Conservation (phyloP, 192 early-diverging fungal genomes). For the Kickxella alabastrina region DNA sequence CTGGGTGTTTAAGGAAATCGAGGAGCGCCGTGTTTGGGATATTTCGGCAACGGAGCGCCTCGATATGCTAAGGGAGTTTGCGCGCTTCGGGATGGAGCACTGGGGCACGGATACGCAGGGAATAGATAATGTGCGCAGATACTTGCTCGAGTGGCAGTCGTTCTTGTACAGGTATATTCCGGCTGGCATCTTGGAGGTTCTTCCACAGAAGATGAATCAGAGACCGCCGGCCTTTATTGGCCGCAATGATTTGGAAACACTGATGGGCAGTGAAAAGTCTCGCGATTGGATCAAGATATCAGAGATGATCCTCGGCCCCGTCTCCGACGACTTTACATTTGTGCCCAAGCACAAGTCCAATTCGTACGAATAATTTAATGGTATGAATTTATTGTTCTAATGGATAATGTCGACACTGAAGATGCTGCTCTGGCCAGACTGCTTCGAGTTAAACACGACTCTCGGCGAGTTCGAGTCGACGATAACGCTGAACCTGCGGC, state of each 20-base stretch:
- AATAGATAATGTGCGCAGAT: conserved; percentile 76
- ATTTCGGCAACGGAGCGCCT: conserved; percentile 86
- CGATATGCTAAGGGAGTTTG: conserved; percentile 82
- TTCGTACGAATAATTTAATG: conserved; percentile 55
- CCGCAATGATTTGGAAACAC: conserved; percentile 87
- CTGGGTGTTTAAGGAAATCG: conserved; percentile 95
- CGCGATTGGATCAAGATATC: conserved; percentile 91
- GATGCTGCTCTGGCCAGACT: conserved; percentile 5
- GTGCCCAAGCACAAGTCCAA: conserved; percentile 94
- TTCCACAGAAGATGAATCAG: conserved; percentile 90
- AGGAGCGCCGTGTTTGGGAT: conserved; percentile 81
- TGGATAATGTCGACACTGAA: conserved; percentile 23
- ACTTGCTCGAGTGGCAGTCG: conserved; percentile 77
- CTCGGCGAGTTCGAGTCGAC: conserved; percentile 20
- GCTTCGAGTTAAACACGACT: conserved; percentile 18
- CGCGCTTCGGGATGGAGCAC: conserved; percentile 84
- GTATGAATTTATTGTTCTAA: conserved; percentile 1
- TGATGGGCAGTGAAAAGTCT: conserved; percentile 78
- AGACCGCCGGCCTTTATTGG: conserved; percentile 82
- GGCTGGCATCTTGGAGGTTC: conserved; percentile 83
- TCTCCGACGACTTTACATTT: conserved; percentile 82
- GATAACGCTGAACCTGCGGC: conserved; percentile 23
- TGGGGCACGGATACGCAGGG: conserved; percentile 92
- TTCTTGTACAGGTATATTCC: conserved; percentile 81
- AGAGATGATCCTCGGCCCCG: conserved; percentile 87